A percentile compares a stretch with the other conserved stretches of the same genome.
phyloP scores from a whole-genome alignment of 2,329 filamentous ascomycete genomes.

The Alternaria solani region DNA sequence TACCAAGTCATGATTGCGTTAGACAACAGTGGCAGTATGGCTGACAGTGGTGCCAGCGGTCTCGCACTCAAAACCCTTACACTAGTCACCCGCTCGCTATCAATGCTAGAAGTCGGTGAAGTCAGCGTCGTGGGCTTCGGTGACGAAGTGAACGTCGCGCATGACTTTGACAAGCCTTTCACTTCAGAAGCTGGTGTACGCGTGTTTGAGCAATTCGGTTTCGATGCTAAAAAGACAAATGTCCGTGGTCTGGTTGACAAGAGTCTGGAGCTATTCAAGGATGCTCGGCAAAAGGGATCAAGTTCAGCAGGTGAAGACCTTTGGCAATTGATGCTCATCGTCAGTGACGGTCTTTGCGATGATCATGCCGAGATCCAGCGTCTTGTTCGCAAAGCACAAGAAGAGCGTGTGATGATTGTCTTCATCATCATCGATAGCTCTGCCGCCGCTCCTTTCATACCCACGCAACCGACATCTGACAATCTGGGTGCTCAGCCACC shows the following conservation, averaged over 20 bases:
- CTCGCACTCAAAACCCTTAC: slow-evolving; percentile 94
- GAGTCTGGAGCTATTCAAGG: slow-evolving; percentile 82
- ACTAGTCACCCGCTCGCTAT: slow-evolving; percentile 84
- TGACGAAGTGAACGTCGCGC: slow-evolving; percentile 80
- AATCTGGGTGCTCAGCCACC: slow-evolving; percentile 15
- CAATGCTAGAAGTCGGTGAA: slow-evolving; percentile 93
- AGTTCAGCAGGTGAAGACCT: slow-evolving; percentile 68
- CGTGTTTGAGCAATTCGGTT: slow-evolving; percentile 84
- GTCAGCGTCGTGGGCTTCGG: slow-evolving; percentile 93
- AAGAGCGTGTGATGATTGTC: slow-evolving; percentile 96
- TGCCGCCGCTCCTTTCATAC: slow-evolving; percentile 19
- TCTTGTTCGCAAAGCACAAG: slow-evolving; percentile 84
- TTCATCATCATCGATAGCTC: slow-evolving; percentile 90
- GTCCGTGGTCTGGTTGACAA: slow-evolving; percentile 78
- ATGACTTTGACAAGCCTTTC: slow-evolving; percentile 85
- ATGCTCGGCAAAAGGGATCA: slow-evolving; percentile 70
- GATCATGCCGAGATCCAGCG: slow-evolving; percentile 84
- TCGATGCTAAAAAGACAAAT: slow-evolving; percentile 85
- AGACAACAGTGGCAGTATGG: slow-evolving; percentile 95
- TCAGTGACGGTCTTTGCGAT: slow-evolving; percentile 93
- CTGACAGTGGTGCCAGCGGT: slow-evolving; percentile 76
- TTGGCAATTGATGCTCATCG: slow-evolving; percentile 93
- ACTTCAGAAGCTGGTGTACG: slow-evolving; percentile 81
- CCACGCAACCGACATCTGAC: slow-evolving; percentile 9
- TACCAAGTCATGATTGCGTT: slow-evolving; percentile 99